Percentiles rank a stretch among this genome's conserved stretches.
These are phyloP conservation scores for Starmerella sirachaensis DNA, from an alignment of 805 yeast species.

Conservation along the genomic window DNA sequence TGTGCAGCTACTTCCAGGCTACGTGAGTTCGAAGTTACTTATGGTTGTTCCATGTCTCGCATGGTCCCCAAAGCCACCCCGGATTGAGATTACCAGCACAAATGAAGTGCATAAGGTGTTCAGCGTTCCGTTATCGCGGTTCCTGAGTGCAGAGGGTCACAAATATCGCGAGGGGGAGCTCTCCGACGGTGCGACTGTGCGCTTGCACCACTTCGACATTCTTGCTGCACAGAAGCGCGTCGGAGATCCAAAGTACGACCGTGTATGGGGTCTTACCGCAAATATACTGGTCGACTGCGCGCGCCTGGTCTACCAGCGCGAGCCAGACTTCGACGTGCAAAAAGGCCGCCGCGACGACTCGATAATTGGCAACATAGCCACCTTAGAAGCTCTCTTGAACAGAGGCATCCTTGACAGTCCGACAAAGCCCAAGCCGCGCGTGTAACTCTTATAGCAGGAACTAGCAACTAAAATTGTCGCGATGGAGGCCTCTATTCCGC, in stretches of 20 bases:
- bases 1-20: slow-evolving; percentile 58
- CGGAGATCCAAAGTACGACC: slow-evolving; percentile 25
- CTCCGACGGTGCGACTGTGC: slow-evolving; percentile 29
- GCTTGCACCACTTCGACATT: slow-evolving; percentile 27
- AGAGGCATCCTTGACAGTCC: background rate
- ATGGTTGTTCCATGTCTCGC: slow-evolving; percentile 66
- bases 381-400: slow-evolving; percentile 3
- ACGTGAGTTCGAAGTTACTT: slow-evolving; percentile 66
- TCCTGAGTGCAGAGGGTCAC: slow-evolving; percentile 16
- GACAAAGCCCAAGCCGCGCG: too few relatives aligned
- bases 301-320: slow-evolving; percentile 25
- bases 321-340: slow-evolving; percentile 25
- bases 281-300: slow-evolving; percentile 32
- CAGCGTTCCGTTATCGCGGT: slow-evolving; percentile 21
- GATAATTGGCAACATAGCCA: slow-evolving; percentile 6
- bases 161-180: background rate
- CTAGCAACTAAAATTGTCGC: too few relatives aligned
- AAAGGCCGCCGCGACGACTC: slow-evolving; percentile 2
- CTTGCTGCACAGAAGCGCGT: slow-evolving; percentile 22
- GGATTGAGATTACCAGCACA: background rate
- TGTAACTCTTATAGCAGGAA: too few relatives aligned
- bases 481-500: too few relatives aligned
- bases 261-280: slow-evolving; percentile 36
- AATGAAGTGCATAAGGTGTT: slow-evolving; percentile 29
- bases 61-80: slow-evolving; percentile 12